Percentiles rank a stretch among this genome's conserved stretches.
Evolutionary conservation across 306 rosid genomes (phyloP).

Genomic region (Acacia melanoxylon): DNA sequence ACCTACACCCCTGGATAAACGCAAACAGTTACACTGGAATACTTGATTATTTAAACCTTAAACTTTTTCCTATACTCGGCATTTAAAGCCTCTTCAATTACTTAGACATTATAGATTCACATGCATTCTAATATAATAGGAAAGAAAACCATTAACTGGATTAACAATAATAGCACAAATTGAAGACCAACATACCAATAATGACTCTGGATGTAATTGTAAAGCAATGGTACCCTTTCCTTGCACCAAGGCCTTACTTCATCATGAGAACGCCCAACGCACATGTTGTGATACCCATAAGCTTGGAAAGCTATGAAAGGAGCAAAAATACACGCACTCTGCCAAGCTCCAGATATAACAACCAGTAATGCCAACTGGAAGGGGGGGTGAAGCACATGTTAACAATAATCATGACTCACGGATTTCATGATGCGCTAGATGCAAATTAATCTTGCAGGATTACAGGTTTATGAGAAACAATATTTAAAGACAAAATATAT

Average conservation of each 20-base stretch:
- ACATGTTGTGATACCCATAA: conserved; percentile 80
- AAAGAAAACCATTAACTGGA: not conserved
- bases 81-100: conserved; percentile 11
- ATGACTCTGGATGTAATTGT: conserved; percentile 84
- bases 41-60: conserved; percentile 17
- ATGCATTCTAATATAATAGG: not conserved
- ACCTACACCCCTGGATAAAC: conserved; percentile 81
- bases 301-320: conserved; percentile 86
- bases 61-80: not conserved
- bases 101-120: conserved; percentile 2
- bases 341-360: conserved; percentile 62
- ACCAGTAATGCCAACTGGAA: conserved; percentile 69
- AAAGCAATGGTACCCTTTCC: conserved; percentile 76
- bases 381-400: not conserved
- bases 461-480: not conserved
- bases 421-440: conserved; percentile 2
- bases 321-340: conserved; percentile 59
- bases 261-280: conserved; percentile 55
- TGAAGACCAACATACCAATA: conserved; percentile 68
- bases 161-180: conserved; percentile 12
- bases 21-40: conserved; percentile 23
- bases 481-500: not conserved
- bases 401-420: conserved; percentile 12
- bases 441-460: not conserved
- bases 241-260: conserved; percentile 90